phyloP scores from a whole-genome alignment of 257 asterid genomes.

The Gardenia jasminoides region DNA sequence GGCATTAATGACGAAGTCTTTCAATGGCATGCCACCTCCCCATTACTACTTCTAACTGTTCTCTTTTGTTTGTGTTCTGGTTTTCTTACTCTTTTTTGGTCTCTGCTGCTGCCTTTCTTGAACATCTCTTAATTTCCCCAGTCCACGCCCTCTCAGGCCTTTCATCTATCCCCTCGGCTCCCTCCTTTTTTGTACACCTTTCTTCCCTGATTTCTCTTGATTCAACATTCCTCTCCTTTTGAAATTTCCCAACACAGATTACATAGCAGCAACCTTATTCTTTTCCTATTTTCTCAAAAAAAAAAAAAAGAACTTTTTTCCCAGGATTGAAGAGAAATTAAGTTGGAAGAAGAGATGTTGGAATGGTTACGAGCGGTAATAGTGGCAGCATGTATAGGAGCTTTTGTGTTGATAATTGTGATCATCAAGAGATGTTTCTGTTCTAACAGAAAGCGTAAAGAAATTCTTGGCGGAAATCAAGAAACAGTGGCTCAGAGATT shows the following conservation, averaged over 20 bases:
- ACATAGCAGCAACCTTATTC: background rate
- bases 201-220: background rate
- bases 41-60: slow-evolving; percentile 14
- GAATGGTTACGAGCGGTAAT: slow-evolving; percentile 35
- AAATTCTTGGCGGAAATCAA: slow-evolving; percentile 18
- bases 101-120: slow-evolving; percentile 49
- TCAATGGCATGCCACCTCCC: slow-evolving; percentile 25
- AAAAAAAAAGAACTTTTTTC: background rate
- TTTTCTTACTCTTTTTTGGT: slow-evolving; percentile 9
- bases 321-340: background rate
- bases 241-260: background rate
- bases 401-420: slow-evolving; percentile 22
- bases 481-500: slow-evolving; percentile 27
- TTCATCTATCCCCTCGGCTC: slow-evolving; percentile 4
- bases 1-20: slow-evolving; percentile 5
- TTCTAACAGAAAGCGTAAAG: slow-evolving; percentile 1
- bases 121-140: slow-evolving; percentile 30
- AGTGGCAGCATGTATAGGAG: slow-evolving; percentile 30
- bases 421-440: slow-evolving; percentile 28
- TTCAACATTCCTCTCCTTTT: background rate
- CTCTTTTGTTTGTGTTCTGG: background rate
- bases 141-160: slow-evolving; percentile 34
- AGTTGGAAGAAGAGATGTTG: slow-evolving; percentile 35
- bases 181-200: background rate
- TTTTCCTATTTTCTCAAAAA: background rate